phyloP scores from a whole-genome alignment of 768 basidiomycete genomes.

The Russula virescens region DNA sequence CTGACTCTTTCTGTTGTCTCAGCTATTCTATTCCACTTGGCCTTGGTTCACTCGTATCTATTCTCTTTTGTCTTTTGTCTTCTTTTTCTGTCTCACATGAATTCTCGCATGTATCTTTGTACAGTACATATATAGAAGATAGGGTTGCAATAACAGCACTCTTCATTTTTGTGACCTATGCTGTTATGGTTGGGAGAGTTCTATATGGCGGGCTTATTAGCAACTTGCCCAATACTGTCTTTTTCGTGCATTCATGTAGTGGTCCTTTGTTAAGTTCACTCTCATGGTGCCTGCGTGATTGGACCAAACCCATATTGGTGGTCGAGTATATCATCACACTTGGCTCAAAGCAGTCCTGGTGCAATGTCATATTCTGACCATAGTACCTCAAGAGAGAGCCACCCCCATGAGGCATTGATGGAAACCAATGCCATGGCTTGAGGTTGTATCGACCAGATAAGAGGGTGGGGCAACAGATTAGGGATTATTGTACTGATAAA shows the following conservation, averaged over 20 bases:
- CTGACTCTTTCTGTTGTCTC: slow-evolving; percentile 12
- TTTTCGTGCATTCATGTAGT: slow-evolving; percentile 3
- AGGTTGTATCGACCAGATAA: too few species aligned
- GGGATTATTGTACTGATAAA: too few species aligned
- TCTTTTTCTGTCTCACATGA: slow-evolving; percentile 16
- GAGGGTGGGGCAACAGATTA: too few species aligned
- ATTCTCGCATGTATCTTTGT: slow-evolving; percentile 16
- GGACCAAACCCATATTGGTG: neutral
- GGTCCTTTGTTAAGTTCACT: neutral
- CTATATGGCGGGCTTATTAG: slow-evolving; percentile 10
- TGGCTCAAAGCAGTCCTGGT: neutral
- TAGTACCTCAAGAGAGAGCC: neutral
- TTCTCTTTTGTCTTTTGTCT: slow-evolving; percentile 3
- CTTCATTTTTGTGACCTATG: neutral
- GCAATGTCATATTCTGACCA: neutral
- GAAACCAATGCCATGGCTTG: neutral
- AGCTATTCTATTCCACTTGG: slow-evolving; percentile 21
- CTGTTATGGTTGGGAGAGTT: slow-evolving; percentile 6
- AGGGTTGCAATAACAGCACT: neutral
- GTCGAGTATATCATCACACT: neutral
- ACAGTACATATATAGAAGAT: slow-evolving; percentile 18
- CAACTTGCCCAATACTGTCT: slow-evolving; percentile 1
- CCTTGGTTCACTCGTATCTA: slow-evolving; percentile 17
- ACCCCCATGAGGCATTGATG: neutral
- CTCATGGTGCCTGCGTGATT: neutral